Conservation (phyloP, 2,329 filamentous ascomycete species). For the Diaporthe sp. region DNA sequence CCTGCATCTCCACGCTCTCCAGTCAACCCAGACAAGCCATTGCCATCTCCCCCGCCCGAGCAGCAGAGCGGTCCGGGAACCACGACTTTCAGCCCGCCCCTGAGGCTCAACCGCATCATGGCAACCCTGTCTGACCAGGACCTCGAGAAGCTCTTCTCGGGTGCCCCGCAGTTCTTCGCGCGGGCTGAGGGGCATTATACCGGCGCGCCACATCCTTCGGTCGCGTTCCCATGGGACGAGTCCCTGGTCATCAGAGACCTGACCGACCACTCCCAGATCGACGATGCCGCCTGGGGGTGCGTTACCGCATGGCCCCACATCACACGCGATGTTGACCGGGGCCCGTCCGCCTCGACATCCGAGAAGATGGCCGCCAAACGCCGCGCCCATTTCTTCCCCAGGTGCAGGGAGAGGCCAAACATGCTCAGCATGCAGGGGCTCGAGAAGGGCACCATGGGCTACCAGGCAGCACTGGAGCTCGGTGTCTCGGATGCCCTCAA, state of each 20-base stretch:
- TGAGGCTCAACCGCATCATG: conserved; percentile 71
- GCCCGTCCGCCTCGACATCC: conserved; percentile 57
- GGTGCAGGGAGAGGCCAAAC: conserved; percentile 73
- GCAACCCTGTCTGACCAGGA: conserved; percentile 70
- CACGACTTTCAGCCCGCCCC: conserved; percentile 51
- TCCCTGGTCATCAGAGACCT: conserved; percentile 72
- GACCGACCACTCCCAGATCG: conserved; percentile 74
- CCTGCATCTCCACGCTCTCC: conserved; percentile 51
- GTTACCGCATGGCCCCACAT: conserved; percentile 75
- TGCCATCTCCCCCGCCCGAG: conserved; percentile 65
- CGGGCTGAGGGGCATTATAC: conserved; percentile 71
- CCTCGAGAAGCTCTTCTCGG: conserved; percentile 79
- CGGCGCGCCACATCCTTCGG: conserved; percentile 72
- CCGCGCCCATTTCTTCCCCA: conserved; percentile 70
- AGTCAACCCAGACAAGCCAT: conserved; percentile 67
- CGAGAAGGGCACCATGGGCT: conserved; percentile 79
- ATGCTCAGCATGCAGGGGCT: conserved; percentile 81
- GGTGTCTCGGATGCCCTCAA: conserved; percentile 74
- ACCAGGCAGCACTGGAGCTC: conserved; percentile 76
- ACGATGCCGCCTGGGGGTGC: conserved; percentile 73
- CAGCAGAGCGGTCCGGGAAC: neutral
- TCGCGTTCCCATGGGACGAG: conserved; percentile 78
- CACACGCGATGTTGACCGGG: conserved; percentile 62
- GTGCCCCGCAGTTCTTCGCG: conserved; percentile 80
- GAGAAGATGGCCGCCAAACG: conserved; percentile 59